Percentiles rank a stretch among this genome's conserved stretches.
phyloP scores from a whole-genome alignment of 2,329 filamentous ascomycete genomes.

The Pyrenochaeta sp. region DNA sequence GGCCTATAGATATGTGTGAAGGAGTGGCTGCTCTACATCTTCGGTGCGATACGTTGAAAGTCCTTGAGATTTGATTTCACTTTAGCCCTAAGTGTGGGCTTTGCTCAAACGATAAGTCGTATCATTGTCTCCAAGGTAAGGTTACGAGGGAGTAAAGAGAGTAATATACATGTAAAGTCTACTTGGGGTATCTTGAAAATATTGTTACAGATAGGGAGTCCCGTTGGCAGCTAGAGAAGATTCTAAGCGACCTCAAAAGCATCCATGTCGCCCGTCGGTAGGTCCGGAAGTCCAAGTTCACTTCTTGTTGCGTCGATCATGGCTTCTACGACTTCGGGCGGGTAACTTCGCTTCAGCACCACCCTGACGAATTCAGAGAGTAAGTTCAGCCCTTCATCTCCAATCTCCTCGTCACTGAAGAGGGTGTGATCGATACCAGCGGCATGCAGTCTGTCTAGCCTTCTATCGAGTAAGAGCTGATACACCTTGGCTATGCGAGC shows the following conservation, averaged over 20 bases:
- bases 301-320: conserved; percentile 40
- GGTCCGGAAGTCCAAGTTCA: conserved; percentile 32
- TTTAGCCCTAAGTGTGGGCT: too few relatives aligned
- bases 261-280: conserved; percentile 43
- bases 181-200: not conserved
- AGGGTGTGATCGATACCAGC: conserved; percentile 14
- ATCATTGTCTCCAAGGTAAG: too few relatives aligned
- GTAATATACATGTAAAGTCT: too few relatives aligned
- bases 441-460: conserved; percentile 27
- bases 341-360: conserved; percentile 30
- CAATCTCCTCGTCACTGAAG: conserved; percentile 30
- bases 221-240: not conserved
- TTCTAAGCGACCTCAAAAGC: conserved; percentile 29
- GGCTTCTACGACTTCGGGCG: conserved; percentile 34
- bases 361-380: conserved; percentile 45
- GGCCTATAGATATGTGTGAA: too few relatives aligned
- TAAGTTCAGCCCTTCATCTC: conserved; percentile 35
- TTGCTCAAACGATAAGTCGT: too few relatives aligned
- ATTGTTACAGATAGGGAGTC: not conserved
- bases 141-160: too few relatives aligned
- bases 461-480: conserved; percentile 23
- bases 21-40: too few relatives aligned
- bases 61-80: too few relatives aligned
- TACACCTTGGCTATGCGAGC: conserved; percentile 27
- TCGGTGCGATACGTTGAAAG: too few relatives aligned